Base-by-base conservation (phyloP, 768 basidiomycete species). In the Omphalotus guepiniiformis region DNA sequence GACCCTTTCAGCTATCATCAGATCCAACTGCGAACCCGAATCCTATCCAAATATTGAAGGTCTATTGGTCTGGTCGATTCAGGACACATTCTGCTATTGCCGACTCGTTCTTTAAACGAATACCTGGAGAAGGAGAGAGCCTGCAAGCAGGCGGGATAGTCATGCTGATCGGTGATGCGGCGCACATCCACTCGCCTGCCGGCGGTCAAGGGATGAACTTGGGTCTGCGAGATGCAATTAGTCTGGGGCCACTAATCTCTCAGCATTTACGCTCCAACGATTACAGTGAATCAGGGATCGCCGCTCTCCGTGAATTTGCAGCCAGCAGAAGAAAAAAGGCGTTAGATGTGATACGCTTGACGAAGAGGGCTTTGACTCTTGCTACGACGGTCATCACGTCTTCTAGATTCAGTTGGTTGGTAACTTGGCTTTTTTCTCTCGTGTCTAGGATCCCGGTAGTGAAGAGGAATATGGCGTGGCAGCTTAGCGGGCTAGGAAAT, bases 181-280 rank as follows among this genome's bases (percentile, higher is more conserved):
- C 78, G 26, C 75, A 69, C 51, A 71, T 79, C 38, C 79, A 78
- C 48, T 73, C 78, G 0, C 79, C 78, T 19, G 64, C 70, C 5
- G 79, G 78, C 1, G 79, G 79, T 1, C 77, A 78, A 45, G 79
- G 78, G 9, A 75, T 80, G 77, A 78, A 79, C 51, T 68, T 80
- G n/a, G 75, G 78, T 4, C 60, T 80, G n/a, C 68, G 77, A 13
- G 79, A 80, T 50, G 77, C 72, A 6, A 57, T 78, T 18, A 62
- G 64, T 39, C 66, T 79, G 3, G 76, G 70, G 4, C 65, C 69
- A n/a, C 67, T 56, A 6, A 58, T 80, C 32, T 57, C 60, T 15
- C 58, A 64, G n/a, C 72, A 73, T 18, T n/a, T 18, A 18, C 21
- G 8, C 36, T n/a, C n/a, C n/a, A n/a, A n/a, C n/a, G n/a, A n/a